A percentile compares a stretch with the other conserved stretches of the same genome.
Conservation (phyloP, 306 rosid species). For the Myrica gale region DNA sequence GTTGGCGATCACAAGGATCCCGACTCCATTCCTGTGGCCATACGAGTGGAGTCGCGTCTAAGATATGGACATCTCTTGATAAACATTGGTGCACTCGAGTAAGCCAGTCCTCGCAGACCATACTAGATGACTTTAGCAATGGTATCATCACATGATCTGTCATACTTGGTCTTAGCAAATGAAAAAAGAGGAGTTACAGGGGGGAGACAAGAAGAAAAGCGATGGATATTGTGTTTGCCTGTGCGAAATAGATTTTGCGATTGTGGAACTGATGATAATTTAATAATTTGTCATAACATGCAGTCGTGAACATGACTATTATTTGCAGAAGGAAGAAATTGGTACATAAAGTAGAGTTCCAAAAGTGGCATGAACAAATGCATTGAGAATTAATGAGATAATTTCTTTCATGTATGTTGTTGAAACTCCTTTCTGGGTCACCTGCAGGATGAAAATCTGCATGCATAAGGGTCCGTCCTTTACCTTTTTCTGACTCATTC, state of each 20-base stretch:
- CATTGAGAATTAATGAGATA: not conserved
- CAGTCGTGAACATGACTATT: no score
- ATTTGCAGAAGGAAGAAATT: no score
- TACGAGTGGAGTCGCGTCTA: no score
- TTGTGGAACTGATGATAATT: not conserved
- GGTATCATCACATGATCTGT: not conserved
- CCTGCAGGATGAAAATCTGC: not conserved
- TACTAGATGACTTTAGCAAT: no score
- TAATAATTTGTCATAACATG: not conserved
- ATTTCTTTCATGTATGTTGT: not conserved
- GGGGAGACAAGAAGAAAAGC: not conserved
- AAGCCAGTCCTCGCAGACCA: no score
- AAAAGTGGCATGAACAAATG: not conserved
- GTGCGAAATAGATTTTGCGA: not conserved
- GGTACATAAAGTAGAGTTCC: no score
- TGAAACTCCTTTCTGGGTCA: not conserved
- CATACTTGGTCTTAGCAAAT: not conserved
- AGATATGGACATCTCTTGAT: no score
- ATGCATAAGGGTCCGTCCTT: conserved; percentile 9
- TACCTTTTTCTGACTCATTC: not conserved
- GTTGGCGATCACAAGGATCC: no score
- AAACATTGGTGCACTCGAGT: no score
- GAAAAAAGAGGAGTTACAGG: not conserved
- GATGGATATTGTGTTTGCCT: not conserved
- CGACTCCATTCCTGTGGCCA: not conserved